Conservation (phyloP, 192 early-diverging fungal genomes). For the Helicostylum pulchrum region DNA sequence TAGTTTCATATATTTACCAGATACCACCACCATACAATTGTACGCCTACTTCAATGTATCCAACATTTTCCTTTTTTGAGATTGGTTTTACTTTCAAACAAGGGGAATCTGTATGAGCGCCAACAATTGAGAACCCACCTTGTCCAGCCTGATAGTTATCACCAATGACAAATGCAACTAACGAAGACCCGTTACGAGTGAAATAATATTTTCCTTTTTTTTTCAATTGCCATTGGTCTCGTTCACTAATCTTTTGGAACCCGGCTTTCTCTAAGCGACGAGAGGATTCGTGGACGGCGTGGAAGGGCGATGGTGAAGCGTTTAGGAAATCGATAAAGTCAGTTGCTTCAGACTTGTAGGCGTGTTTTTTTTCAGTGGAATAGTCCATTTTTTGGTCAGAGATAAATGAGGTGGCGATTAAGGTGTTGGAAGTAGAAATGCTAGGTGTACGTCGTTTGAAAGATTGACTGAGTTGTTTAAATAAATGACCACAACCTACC, state of each 20-base stretch:
- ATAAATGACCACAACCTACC: too few species aligned
- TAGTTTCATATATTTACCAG: constrained; percentile 51
- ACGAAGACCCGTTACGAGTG: constrained; percentile 85
- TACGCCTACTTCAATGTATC: constrained; percentile 90
- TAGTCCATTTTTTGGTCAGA: constrained; percentile 9
- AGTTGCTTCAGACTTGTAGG: constrained; percentile 24
- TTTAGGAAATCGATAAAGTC: constrained; percentile 90
- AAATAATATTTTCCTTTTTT: constrained; percentile 93
- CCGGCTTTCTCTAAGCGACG: constrained; percentile 70
- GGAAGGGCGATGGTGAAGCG: constrained; percentile 92
- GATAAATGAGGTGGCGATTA: constrained; percentile 13
- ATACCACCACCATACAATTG: constrained; percentile 93
- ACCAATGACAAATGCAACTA: constrained; percentile 94
- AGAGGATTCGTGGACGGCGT: constrained; percentile 83
- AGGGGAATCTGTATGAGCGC: constrained; percentile 96
- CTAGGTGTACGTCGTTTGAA: too few species aligned
- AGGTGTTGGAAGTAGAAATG: constrained; percentile 5
- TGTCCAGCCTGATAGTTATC: constrained; percentile 78
- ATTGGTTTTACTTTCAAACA: constrained; percentile 95
- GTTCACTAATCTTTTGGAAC: constrained; percentile 85
- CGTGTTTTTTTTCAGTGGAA: not conserved
- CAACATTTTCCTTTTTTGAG: constrained; percentile 82
- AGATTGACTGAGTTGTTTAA: too few species aligned
- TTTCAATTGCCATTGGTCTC: constrained; percentile 75
- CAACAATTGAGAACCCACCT: constrained; percentile 80